Conservation (phyloP, 352 stramenopile species). For the Phytophthora sojae region DNA sequence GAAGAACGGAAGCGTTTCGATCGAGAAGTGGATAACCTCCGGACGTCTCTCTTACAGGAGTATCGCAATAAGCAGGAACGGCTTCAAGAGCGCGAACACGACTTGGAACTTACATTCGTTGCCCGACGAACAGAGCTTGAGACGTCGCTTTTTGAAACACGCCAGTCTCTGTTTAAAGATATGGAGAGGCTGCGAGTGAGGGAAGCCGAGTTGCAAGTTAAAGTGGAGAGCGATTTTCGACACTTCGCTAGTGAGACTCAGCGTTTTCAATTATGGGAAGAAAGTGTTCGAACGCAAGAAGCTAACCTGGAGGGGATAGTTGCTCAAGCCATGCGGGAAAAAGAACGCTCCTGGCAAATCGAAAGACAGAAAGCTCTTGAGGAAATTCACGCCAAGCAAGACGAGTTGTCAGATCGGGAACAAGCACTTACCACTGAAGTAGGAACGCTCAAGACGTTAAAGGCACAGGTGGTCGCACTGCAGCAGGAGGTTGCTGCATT, state of each 20-base stretch:
- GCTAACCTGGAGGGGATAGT: conserved; percentile 54
- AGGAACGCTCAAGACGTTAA: conserved; percentile 37
- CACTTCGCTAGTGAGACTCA: conserved; percentile 56
- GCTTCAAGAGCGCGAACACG: conserved; percentile 62
- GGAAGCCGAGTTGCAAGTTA: conserved; percentile 58
- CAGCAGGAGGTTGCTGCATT: conserved; percentile 31
- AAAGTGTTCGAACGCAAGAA: conserved; percentile 54
- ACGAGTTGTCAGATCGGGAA: conserved; percentile 46
- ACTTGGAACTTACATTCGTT: conserved; percentile 70
- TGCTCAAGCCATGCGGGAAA: conserved; percentile 49
- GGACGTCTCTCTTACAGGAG: conserved; percentile 53
- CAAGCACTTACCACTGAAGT: conserved; percentile 25
- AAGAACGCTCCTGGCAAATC: conserved; percentile 57
- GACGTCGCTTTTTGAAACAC: conserved; percentile 67
- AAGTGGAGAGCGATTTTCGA: conserved; percentile 53
- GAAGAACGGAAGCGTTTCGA: conserved; percentile 68
- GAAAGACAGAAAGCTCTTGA: conserved; percentile 43
- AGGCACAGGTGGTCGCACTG: conserved; percentile 21
- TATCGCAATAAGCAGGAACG: conserved; percentile 52
- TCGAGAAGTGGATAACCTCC: conserved; percentile 56
- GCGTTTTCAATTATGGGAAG: conserved; percentile 56
- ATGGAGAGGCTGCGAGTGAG: conserved; percentile 68
- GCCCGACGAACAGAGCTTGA: conserved; percentile 61
- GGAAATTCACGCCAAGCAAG: conserved; percentile 41
- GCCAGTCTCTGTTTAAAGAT: conserved; percentile 71